phyloP scores from a whole-genome alignment of 1,284 basidiomycete species.

The Puccinia horiana region DNA sequence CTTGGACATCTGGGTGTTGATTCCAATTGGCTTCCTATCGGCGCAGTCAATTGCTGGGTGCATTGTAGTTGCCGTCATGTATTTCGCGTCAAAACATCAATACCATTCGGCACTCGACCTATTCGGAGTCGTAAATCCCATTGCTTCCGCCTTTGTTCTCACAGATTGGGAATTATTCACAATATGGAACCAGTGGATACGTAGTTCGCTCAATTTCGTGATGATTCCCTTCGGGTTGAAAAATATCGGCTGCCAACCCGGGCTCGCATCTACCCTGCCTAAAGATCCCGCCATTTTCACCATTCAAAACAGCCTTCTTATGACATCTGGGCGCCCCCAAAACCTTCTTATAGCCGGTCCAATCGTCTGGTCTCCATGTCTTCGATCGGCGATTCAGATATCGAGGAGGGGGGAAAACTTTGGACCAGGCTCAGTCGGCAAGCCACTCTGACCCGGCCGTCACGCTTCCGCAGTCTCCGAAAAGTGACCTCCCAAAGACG shows the following conservation, averaged over 20 bases:
- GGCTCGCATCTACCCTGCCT: background rate
- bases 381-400: constrained; percentile 9
- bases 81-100: constrained; percentile 1
- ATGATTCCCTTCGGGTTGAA: background rate
- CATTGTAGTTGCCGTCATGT: constrained; percentile 14
- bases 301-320: background rate
- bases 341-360: constrained; percentile 5
- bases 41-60: constrained; percentile 23
- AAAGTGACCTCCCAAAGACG: background rate
- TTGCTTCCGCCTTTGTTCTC: constrained; percentile 8
- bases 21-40: constrained; percentile 23
- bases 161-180: constrained; percentile 5
- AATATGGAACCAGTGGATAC: constrained; percentile 16
- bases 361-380: constrained; percentile 28
- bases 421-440: constrained; percentile 4
- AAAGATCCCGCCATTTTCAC: background rate
- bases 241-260: background rate
- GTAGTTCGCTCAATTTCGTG: background rate
- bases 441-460: constrained; percentile 5
- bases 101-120: constrained; percentile 13
- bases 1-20: constrained; percentile 23
- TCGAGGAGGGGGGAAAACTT: background rate
- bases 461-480: constrained; percentile 4
- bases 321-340: constrained; percentile 22
- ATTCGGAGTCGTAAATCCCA: constrained; percentile 16